Base-by-base conservation (phyloP, 306 rosid species). In the Carpinus viminea region DNA sequence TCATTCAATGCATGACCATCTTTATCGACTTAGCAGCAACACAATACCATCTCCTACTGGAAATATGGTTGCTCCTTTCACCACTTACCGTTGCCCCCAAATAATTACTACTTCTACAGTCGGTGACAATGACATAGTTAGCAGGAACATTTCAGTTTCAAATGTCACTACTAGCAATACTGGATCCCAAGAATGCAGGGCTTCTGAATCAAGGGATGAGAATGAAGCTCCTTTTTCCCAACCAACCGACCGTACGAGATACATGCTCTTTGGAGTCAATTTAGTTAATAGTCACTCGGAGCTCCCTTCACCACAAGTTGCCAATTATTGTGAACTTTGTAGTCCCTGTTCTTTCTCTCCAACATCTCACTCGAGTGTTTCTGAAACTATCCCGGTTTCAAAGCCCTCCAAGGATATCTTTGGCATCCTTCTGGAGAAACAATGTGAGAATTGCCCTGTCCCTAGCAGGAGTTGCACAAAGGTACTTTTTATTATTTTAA, bases 271-370 rank as follows among this genome's bases (percentile, higher is more conserved):
- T 68, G 96, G 96, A 38, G 74, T 91, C 77, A 79, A 71, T 74
- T 74, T 91, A 69, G 70, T 21, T 79, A 72, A 81, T 20, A 51
- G 48, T 55, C 77, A 78, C 68, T 76, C 83, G 81, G 93, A 91
- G 89, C 93, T 89, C 90, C 93, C 96, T 89, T 91, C 93, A 84
- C 89, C 60, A 71, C 90, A 89, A 87, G 79, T 80, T 78, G 80
- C 81, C 79, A 79, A 59, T 79, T 78, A 60, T 36, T 76, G 78
- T 80, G 87, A 79, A 70, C 78, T 12, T 41, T 57, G 74, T 74
- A 77, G 80, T 77, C 74, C 76, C 60, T 46, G 78, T 86, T 68
- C 85, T 73, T 71, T 48, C 81, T 85, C 86, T 80, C 92, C 90
- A 86, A 84, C 74, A 55, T 86, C 84, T 70, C 86, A 76, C 64